Conservation (phyloP, 495 filamentous ascomycete species). For the Daldinia vernicosa region DNA sequence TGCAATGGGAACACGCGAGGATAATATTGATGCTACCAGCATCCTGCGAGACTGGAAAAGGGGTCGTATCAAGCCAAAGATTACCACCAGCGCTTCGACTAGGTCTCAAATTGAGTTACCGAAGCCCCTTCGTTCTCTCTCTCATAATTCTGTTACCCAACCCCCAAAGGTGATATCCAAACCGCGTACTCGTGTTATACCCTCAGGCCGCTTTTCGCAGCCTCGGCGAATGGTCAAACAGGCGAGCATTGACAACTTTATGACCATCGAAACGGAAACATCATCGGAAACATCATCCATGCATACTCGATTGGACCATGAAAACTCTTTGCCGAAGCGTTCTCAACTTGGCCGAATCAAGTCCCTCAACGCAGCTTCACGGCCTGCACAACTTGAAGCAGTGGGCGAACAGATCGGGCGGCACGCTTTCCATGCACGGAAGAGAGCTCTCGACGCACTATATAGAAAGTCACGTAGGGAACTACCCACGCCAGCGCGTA, state of each 20-base stretch:
- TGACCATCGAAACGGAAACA: constrained; percentile 29
- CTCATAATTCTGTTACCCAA: constrained; percentile 41
- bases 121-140: constrained; percentile 46
- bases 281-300: constrained; percentile 8
- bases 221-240: constrained; percentile 46
- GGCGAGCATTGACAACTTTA: constrained; percentile 47
- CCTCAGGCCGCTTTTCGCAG: constrained; percentile 30
- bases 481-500: constrained; percentile 26
- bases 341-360: constrained; percentile 5
- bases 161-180: constrained; percentile 26
- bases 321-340: constrained; percentile 23
- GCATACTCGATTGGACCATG: constrained; percentile 8
- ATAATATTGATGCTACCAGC: constrained; percentile 78
- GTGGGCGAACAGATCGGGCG: constrained; percentile 38
- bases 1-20: constrained; percentile 70
- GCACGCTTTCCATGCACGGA: constrained; percentile 51
- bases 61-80: constrained; percentile 67
- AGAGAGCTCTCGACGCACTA: constrained; percentile 58
- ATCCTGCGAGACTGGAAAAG: constrained; percentile 78
- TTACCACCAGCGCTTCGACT: constrained; percentile 17
- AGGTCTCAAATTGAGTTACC: constrained; percentile 25
- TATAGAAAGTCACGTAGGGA: constrained; percentile 53
- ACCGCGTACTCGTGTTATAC: constrained; percentile 13
- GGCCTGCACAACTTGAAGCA: constrained; percentile 62
- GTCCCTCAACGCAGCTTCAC: constrained; percentile 25